Evolutionary conservation across 2,329 filamentous ascomycete genomes (phyloP).

Genomic region (Claviceps citrina): DNA sequence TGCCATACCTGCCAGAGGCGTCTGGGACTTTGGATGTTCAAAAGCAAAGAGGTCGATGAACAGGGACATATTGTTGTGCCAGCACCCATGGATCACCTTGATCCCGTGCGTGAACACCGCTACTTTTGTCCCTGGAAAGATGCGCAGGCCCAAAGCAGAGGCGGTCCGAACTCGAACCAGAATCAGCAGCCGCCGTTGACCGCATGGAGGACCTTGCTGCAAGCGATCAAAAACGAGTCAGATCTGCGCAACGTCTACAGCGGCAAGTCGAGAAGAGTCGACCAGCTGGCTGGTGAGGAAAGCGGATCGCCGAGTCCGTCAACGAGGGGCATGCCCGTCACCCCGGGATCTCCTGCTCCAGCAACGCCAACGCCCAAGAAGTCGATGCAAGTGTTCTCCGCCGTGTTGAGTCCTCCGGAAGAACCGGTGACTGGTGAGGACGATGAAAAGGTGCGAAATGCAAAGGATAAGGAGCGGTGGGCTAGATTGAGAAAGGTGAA

Average conservation of each 20-base stretch:
- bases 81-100: constrained; percentile 50
- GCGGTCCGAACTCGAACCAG: constrained; percentile 17
- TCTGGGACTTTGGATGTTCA: constrained; percentile 88
- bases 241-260: constrained; percentile 29
- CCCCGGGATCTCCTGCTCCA: constrained; percentile 9
- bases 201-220: constrained; percentile 40
- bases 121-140: constrained; percentile 77
- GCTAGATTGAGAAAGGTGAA: constrained; percentile 55
- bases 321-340: background rate
- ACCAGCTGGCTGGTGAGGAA: constrained; percentile 2
- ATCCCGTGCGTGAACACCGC: constrained; percentile 57
- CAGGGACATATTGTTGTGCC: constrained; percentile 37
- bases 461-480: constrained; percentile 59
- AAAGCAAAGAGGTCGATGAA: constrained; percentile 50
- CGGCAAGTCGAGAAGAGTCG: constrained; percentile 15
- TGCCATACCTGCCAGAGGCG: constrained; percentile 80
- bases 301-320: constrained; percentile 1
- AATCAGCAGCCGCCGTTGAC: constrained; percentile 24
- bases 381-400: constrained; percentile 3
- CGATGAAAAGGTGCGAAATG: constrained; percentile 31
- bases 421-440: constrained; percentile 18
- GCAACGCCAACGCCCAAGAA: constrained; percentile 5
- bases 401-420: constrained; percentile 1
- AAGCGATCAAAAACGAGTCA: constrained; percentile 43
- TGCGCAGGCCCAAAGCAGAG: constrained; percentile 38